Conservation (phyloP, 2,329 filamentous ascomycete genomes). For the Stachybotrys echinatus region DNA sequence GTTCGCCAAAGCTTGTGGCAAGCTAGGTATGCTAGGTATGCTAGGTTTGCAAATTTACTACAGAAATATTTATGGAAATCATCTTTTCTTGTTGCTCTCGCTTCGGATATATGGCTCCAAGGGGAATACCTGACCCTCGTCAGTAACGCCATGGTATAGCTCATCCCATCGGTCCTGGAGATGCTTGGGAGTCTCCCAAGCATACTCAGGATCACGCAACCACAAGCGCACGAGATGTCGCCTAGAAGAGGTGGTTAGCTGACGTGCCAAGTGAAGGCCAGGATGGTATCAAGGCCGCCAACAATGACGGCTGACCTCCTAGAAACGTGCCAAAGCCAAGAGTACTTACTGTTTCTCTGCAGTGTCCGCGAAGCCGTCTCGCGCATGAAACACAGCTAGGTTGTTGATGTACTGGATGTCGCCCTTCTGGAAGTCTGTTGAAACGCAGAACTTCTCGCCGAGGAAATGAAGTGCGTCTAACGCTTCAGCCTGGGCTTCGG, state of each 20-base stretch:
- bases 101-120: slow-evolving; percentile 39
- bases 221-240: slow-evolving; percentile 45
- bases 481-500: slow-evolving; percentile 47
- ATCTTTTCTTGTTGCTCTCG: slow-evolving; percentile 10
- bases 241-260: slow-evolving; percentile 8
- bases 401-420: slow-evolving; percentile 54
- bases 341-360: slow-evolving; percentile 35
- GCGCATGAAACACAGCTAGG: slow-evolving; percentile 46
- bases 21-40: no score
- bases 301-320: not conserved
- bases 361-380: slow-evolving; percentile 42
- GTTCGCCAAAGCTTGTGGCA: no score
- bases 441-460: slow-evolving; percentile 38
- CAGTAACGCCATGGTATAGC: slow-evolving; percentile 46
- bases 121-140: slow-evolving; percentile 50
- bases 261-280: no score
- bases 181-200: slow-evolving; percentile 40
- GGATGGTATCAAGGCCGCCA: no score
- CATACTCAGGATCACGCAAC: slow-evolving; percentile 42
- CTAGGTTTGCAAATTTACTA: not conserved
- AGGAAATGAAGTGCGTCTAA: slow-evolving; percentile 46
- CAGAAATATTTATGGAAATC: not conserved
- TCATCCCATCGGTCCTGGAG: slow-evolving; percentile 44
- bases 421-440: slow-evolving; percentile 41
- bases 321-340: no score